Conservation (phyloP, 2,329 filamentous ascomycete genomes). For the Sporothrix globosa region DNA sequence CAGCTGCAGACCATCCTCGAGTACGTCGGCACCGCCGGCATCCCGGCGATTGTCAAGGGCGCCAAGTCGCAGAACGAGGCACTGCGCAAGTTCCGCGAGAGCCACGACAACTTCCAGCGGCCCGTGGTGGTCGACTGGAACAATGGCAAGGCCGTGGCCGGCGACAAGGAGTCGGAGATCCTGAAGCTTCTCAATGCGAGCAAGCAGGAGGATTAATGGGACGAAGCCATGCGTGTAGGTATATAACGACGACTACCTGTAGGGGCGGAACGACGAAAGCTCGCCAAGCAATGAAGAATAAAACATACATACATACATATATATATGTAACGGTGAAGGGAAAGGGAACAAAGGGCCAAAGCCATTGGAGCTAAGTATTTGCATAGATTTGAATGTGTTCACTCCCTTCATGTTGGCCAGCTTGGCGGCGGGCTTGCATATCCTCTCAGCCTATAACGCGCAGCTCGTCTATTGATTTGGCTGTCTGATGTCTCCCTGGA, state of each 20-base stretch:
- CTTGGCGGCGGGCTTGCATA: neutral
- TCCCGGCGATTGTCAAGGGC: slow-evolving; percentile 68
- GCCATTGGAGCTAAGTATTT: too few species aligned
- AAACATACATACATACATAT: too few species aligned
- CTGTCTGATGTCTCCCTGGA: neutral
- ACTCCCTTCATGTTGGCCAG: neutral
- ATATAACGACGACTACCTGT: neutral
- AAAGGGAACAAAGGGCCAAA: too few species aligned
- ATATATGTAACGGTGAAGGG: too few species aligned
- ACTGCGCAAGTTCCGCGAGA: slow-evolving; percentile 74
- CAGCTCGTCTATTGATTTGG: slow-evolving; percentile 1
- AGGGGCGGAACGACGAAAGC: neutral
- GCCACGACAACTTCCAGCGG: slow-evolving; percentile 67
- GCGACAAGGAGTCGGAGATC: slow-evolving; percentile 86
- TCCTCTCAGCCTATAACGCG: neutral
- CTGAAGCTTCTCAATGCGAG: slow-evolving; percentile 69
- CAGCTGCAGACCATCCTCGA: slow-evolving; percentile 46
- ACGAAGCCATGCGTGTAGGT: neutral
- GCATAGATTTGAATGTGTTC: too few species aligned
- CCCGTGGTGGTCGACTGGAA: slow-evolving; percentile 94
- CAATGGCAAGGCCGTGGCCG: slow-evolving; percentile 77
- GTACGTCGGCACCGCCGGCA: slow-evolving; percentile 64
- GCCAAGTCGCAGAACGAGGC: slow-evolving; percentile 77
- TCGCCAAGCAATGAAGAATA: neutral
- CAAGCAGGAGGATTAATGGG: slow-evolving; percentile 3